phyloP scores from a whole-genome alignment of 495 filamentous ascomycete genomes.

The Cairneyella variabilis region DNA sequence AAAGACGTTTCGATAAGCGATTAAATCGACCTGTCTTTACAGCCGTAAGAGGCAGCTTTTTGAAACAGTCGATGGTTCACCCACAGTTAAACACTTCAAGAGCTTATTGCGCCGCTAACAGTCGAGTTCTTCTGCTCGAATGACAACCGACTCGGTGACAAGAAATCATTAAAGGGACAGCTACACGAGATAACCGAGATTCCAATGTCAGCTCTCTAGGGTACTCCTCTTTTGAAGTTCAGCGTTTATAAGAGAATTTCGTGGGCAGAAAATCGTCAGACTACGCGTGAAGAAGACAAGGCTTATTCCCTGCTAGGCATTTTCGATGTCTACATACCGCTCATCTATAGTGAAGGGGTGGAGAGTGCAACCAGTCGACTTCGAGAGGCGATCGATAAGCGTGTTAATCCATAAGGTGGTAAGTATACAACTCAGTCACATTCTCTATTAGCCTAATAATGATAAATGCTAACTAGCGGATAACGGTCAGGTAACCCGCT shows the following conservation, averaged over 20 bases:
- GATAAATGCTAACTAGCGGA: conserved; percentile 30
- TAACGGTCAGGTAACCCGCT: neutral
- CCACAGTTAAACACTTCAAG: neutral
- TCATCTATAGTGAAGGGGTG: neutral
- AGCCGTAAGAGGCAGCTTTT: conserved; percentile 3
- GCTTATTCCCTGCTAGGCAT: no score
- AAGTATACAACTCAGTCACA: no score
- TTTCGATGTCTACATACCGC: no score
- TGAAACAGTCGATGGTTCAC: conserved; percentile 2
- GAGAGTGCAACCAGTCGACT: conserved; percentile 30
- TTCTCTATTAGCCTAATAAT: no score
- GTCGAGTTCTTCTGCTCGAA: conserved; percentile 5
- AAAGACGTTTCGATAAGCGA: neutral
- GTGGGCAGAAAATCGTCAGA: conserved; percentile 10
- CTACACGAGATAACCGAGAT: conserved; percentile 11
- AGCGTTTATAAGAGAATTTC: conserved; percentile 7
- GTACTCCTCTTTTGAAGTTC: conserved; percentile 1
- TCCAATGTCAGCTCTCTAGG: conserved; percentile 2
- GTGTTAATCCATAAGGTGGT: conserved; percentile 29
- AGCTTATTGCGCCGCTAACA: neutral
- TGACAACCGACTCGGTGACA: no score
- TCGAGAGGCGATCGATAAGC: conserved; percentile 29
- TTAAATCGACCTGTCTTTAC: no score
- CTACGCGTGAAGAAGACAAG: no score
- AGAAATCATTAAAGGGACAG: conserved; percentile 7